These are phyloP conservation scores for Cytospora schulzeri DNA, from an alignment of 2,329 filamentous ascomycete genomes.

Conservation along the genomic window DNA sequence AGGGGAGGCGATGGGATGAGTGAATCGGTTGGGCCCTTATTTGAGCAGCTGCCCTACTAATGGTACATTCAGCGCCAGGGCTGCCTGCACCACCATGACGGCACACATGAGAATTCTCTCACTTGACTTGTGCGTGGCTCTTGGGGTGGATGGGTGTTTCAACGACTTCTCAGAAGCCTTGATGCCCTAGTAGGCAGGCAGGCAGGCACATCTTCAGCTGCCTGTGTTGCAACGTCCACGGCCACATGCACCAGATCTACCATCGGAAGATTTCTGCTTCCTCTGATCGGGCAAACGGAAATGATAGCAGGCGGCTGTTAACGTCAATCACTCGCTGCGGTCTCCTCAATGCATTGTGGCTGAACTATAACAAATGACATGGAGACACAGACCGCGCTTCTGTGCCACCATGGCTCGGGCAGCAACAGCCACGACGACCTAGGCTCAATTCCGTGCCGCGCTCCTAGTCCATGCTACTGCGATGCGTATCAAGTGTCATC, in stretches of 20 bases:
- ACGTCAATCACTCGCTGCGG: background rate
- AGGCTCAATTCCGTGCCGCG: constrained; percentile 16
- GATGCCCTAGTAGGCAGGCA: background rate
- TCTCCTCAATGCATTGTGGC: constrained; percentile 5
- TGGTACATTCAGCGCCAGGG: constrained; percentile 13
- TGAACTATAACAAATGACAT: constrained; percentile 13
- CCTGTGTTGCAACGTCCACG: background rate
- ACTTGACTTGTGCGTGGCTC: constrained; percentile 20
- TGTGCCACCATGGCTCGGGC: constrained; percentile 23
- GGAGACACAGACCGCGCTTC: constrained; percentile 18
- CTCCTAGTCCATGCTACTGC: constrained; percentile 20
- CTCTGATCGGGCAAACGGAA: background rate
- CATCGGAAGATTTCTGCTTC: background rate
- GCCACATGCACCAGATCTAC: background rate
- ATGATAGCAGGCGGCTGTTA: background rate
- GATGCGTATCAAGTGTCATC: constrained; percentile 22
- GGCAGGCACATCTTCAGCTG: background rate
- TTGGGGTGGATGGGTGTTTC: background rate
- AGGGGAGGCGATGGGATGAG: constrained; percentile 16
- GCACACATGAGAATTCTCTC: constrained; percentile 24
- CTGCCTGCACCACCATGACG: constrained; percentile 17
- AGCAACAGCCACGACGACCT: constrained; percentile 25
- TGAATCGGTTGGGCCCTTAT: constrained; percentile 11
- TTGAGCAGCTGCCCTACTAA: constrained; percentile 16
- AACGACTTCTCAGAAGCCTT: background rate